Evolutionary conservation across 23 red algal species (phyloP).

Genomic region (Agarophyton chilense): DNA sequence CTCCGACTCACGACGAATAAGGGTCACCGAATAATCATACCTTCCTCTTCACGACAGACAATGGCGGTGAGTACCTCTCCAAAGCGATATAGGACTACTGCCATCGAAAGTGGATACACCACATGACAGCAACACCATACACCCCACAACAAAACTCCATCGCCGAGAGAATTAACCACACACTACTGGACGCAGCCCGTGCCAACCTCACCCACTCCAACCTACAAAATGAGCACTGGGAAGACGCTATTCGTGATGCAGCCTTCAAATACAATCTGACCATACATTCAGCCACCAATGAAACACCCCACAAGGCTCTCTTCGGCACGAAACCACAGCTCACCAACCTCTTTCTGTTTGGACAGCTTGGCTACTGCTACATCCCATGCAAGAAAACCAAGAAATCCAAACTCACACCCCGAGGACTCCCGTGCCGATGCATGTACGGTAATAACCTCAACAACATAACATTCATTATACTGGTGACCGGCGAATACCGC

Average conservation of each 20-base stretch:
- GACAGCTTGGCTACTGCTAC: neutral
- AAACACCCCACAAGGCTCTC: neutral
- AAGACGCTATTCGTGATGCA: neutral
- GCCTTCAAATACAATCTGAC: conserved; percentile 17
- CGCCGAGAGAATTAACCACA: conserved; percentile 1
- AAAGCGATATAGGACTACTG: neutral
- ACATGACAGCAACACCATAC: neutral
- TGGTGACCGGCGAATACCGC: neutral
- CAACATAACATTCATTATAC: neutral
- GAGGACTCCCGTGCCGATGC: neutral
- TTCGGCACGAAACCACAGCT: neutral
- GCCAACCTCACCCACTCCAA: neutral
- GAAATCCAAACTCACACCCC: neutral
- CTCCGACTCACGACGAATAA: neutral
- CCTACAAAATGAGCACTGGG: neutral
- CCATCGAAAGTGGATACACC: neutral
- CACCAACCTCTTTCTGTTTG: neutral
- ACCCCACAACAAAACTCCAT: conserved; percentile 1
- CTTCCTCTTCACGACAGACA: neutral
- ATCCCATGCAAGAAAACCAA: neutral
- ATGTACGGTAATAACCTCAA: neutral
- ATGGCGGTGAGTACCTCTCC: neutral
- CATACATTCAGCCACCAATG: neutral
- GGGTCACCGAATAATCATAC: neutral
- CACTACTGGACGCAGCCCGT: neutral